Percentiles rank a stretch among this genome's conserved stretches.
Conservation (phyloP, 192 early-diverging fungal genomes). For the Coemansia sp. region DNA sequence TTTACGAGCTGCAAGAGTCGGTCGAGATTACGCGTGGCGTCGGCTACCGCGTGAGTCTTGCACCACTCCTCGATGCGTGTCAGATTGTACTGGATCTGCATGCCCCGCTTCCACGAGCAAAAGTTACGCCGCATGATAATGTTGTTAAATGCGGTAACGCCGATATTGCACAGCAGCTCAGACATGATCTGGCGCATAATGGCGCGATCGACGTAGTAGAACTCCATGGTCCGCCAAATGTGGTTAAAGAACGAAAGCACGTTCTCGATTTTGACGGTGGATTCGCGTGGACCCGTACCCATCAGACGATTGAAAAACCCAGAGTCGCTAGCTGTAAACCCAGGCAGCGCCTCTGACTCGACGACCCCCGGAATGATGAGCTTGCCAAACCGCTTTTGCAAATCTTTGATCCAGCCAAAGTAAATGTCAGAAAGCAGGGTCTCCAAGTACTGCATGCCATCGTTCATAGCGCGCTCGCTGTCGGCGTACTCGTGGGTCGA, state of each 20-base stretch:
- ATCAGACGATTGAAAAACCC: conserved; percentile 92
- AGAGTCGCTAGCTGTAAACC: conserved; percentile 91
- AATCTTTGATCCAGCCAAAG: conserved; percentile 97
- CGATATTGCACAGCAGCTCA: conserved; percentile 95
- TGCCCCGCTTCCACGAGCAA: conserved; percentile 99
- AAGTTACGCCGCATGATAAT: conserved; percentile 98
- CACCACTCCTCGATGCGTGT: conserved; percentile 99
- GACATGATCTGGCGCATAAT: conserved; percentile 94
- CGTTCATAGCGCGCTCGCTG: conserved; percentile 77
- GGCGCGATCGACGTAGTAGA: conserved; percentile 94
- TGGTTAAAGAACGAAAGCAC: conserved; percentile 93
- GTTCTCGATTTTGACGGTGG: conserved; percentile 91
- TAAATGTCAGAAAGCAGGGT: conserved; percentile 93
- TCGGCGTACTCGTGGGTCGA: conserved; percentile 66
- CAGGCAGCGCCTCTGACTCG: conserved; percentile 93
- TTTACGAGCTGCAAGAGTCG: conserved; percentile 94
- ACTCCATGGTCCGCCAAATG: conserved; percentile 94
- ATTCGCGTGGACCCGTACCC: conserved; percentile 71
- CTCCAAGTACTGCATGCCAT: conserved; percentile 89
- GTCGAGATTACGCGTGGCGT: conserved; percentile 89
- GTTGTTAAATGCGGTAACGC: conserved; percentile 96
- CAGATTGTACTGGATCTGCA: conserved; percentile 99
- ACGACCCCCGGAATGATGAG: conserved; percentile 97
- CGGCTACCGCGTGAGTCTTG: conserved; percentile 91
- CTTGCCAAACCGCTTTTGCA: conserved; percentile 93